A percentile compares a stretch with the other conserved stretches of the same genome.
Evolutionary conservation across 177 flowering plant genomes (phyloP).

Genomic region (Vitis hybrid): DNA sequence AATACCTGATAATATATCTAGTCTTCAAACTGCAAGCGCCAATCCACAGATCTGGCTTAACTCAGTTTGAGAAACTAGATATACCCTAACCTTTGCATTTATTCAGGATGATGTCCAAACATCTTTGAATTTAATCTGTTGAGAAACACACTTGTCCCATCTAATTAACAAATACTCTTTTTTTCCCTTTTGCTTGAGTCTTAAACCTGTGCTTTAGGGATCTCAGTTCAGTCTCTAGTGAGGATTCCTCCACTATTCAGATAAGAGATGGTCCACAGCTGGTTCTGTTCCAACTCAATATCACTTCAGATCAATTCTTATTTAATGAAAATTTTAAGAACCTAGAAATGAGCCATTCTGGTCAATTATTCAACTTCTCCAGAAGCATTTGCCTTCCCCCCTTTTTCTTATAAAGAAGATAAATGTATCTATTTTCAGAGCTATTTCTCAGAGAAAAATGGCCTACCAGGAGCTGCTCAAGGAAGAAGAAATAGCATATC

Average conservation of each 20-base stretch:
- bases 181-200: not conserved
- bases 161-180: not conserved
- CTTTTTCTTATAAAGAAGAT: not conserved
- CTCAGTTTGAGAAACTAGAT: too few relatives aligned
- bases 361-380: too few relatives aligned
- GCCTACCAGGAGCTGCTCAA: conserved; percentile 95
- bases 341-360: not conserved
- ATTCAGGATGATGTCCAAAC: too few relatives aligned
- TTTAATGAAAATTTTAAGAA: not conserved
- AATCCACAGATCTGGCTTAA: too few relatives aligned
- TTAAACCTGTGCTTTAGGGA: not conserved
- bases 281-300: not conserved
- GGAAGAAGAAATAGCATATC: conserved; percentile 91
- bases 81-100: too few relatives aligned
- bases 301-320: not conserved
- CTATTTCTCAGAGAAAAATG: conserved; percentile 6
- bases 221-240: not conserved
- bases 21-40: too few relatives aligned
- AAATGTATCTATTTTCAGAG: not conserved
- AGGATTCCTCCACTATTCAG: not conserved
- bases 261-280: not conserved
- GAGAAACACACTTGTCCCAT: not conserved
- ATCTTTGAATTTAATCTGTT: too few relatives aligned
- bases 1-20: too few relatives aligned
- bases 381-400: too few relatives aligned